phyloP scores from a whole-genome alignment of 495 filamentous ascomycete species.

The Alectoria sarmentosa region DNA sequence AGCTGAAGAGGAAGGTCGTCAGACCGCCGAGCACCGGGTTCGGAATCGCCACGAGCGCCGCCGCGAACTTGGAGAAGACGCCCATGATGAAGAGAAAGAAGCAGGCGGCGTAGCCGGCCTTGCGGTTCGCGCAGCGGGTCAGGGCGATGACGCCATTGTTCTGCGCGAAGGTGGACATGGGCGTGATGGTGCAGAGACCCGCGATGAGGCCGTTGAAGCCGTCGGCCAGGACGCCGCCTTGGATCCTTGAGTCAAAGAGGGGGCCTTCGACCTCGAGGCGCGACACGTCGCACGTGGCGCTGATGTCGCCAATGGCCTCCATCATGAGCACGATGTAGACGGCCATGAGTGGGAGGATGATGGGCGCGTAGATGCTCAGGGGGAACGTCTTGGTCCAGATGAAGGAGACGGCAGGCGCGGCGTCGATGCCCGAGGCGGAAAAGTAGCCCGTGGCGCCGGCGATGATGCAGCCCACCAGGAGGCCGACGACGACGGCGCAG shows the following conservation, averaged over 20 bases:
- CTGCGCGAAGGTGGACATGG: conserved; percentile 65
- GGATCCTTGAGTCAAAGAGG: conserved; percentile 81
- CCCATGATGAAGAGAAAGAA: conserved; percentile 85
- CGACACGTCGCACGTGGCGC: conserved; percentile 65
- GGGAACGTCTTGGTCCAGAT: conserved; percentile 89
- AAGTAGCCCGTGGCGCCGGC: conserved; percentile 83
- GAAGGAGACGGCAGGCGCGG: conserved; percentile 65
- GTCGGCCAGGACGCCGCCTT: conserved; percentile 81
- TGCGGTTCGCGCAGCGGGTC: conserved; percentile 82
- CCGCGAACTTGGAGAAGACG: conserved; percentile 89
- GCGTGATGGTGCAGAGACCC: conserved; percentile 75
- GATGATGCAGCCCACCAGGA: conserved; percentile 82
- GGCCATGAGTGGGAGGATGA: conserved; percentile 76
- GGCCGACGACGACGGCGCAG: conserved; percentile 71
- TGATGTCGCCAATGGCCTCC: conserved; percentile 73
- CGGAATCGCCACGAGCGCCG: conserved; percentile 76
- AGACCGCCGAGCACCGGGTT: conserved; percentile 78
- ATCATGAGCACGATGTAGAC: conserved; percentile 85
- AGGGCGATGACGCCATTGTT: conserved; percentile 93
- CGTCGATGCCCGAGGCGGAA: conserved; percentile 58
- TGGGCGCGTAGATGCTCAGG: conserved; percentile 69
- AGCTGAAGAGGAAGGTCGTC: conserved; percentile 85
- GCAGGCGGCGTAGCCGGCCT: conserved; percentile 70
- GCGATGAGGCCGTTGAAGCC: conserved; percentile 78
- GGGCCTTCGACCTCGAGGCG: conserved; percentile 72